These are phyloP conservation scores for Vitis hybrid DNA, from an alignment of 177 flowering plant genomes.

Conservation along the genomic window DNA sequence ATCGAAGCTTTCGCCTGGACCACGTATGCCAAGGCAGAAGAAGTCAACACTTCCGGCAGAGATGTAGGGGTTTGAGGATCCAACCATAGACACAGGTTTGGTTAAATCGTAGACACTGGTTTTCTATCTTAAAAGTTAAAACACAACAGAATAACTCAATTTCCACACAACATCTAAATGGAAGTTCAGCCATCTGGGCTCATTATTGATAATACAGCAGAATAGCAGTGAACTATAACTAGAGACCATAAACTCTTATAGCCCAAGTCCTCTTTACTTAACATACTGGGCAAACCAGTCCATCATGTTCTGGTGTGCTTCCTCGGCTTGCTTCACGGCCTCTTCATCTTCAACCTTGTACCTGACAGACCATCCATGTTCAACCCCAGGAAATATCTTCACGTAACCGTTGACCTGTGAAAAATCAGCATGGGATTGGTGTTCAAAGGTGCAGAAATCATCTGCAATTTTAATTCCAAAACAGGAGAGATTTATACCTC, in stretches of 20 bases:
- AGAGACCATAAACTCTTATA: too few species aligned
- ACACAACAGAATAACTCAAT: too few species aligned
- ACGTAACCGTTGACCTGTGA: conserved; percentile 24
- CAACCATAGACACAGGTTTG: too few species aligned
- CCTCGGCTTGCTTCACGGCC: conserved; percentile 26
- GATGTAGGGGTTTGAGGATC: too few species aligned
- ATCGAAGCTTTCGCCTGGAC: too few species aligned
- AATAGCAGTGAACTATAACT: too few species aligned
- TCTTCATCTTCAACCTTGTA: conserved; percentile 26
- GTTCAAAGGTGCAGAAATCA: not conserved
- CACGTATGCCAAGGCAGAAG: too few species aligned
- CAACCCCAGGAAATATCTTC: conserved; percentile 28
- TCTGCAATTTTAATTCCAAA: not conserved
- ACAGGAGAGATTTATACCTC: conserved; percentile 34
- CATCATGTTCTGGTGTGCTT: conserved; percentile 31
- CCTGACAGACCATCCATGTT: conserved; percentile 41
- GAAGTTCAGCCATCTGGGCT: too few species aligned
- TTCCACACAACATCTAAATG: too few species aligned
- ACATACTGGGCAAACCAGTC: conserved; percentile 29
- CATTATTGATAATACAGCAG: not conserved
- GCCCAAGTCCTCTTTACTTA: conserved; percentile 3
- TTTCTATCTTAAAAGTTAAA: too few species aligned
- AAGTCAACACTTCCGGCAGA: too few species aligned
- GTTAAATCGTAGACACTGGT: too few species aligned
- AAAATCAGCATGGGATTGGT: not conserved